A percentile compares a stretch with the other conserved stretches of the same genome.
Evolutionary conservation across 1,139 yeast species (phyloP).

Genomic region (Yamadazyma pseudoaaseri): DNA sequence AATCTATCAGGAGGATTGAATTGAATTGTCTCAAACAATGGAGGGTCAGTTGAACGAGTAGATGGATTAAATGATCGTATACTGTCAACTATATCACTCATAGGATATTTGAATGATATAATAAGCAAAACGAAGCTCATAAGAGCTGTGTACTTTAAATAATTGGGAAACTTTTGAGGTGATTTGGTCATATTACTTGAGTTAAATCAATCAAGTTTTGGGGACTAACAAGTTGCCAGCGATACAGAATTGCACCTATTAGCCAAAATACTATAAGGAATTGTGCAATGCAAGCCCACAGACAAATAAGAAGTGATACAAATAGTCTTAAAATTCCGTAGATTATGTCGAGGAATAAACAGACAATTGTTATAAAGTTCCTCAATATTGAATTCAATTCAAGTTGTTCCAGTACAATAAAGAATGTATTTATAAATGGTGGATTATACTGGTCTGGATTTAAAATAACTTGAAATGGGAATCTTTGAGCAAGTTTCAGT

Average conservation of each 20-base stretch:
- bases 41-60: constrained; percentile 2
- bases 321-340: constrained; percentile 15
- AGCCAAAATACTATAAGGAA: constrained; percentile 9
- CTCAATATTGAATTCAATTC: constrained; percentile 1
- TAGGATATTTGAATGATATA: constrained; percentile 8
- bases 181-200: constrained; percentile 6
- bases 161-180: constrained; percentile 1
- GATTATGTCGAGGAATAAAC: constrained; percentile 12
- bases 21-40: constrained; percentile 17
- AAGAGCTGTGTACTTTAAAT: constrained; percentile 3
- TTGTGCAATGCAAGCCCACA: constrained; percentile 10
- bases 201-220: constrained; percentile 5
- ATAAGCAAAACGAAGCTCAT: constrained; percentile 3
- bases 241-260: constrained; percentile 3
- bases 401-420: constrained; percentile 3
- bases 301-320: constrained; percentile 10
- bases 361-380: constrained; percentile 6
- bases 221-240: constrained; percentile 12
- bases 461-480: constrained; percentile 21
- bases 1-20: constrained; percentile 25
- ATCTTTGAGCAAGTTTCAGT: constrained; percentile 14
- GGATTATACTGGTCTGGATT: constrained; percentile 28
- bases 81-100: constrained; percentile 5
- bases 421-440: constrained; percentile 23
- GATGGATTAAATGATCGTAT: not conserved